Evolutionary conservation across 1,139 yeast species (phyloP), one percentile per base, ranked within the genome.

Genomic region (Saccharomyces hybrid): DNA sequence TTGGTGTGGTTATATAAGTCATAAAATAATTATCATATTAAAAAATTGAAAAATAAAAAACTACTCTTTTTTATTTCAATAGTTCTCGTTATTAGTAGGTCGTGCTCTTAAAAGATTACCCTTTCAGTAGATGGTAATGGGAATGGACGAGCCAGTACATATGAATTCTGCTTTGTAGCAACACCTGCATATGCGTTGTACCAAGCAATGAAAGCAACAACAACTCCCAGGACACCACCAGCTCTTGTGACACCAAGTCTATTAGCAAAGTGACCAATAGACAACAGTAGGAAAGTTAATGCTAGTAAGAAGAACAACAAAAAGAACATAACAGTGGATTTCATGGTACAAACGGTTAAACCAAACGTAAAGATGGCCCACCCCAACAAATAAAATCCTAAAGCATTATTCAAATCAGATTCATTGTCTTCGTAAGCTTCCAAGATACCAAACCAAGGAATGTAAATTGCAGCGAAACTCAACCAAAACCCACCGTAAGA

Each of bases 401-500:
- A 64, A 0, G 93, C 95, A 57, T 76, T 75, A 25, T 70, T 67
- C 26, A 82, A 67, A 52, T 76, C 75, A 7, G 58, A 66, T 16
- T 65, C 71, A 50, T 75, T 73, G 7, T 66, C 74, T 9, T 68
- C 68, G 62, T 80, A 83, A 13, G 93, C 83, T 3, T 75, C 74
- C 23, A 70, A 73, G 58, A 90, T 86, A 50, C 93, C 91, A 71
- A 90, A 90, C 66, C 86, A 78, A 41, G 84, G 82, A 54, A 84
- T 81, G 59, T 81, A 76, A 57, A 90, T 78, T 28, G 93, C 91
- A 58, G 82, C 95, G 62, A 72, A 80, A 47, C 91, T 77, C 70
- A 88, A 77, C 97, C 97, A 90, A 73, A 89, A 90, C 0, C 93
- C 96, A 58, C 95, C 97, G 68, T 76, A 90, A 5, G 95, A 85